Base-by-base conservation (phyloP, 2,329 filamentous ascomycete genomes). In the Aspergillus sp. region DNA sequence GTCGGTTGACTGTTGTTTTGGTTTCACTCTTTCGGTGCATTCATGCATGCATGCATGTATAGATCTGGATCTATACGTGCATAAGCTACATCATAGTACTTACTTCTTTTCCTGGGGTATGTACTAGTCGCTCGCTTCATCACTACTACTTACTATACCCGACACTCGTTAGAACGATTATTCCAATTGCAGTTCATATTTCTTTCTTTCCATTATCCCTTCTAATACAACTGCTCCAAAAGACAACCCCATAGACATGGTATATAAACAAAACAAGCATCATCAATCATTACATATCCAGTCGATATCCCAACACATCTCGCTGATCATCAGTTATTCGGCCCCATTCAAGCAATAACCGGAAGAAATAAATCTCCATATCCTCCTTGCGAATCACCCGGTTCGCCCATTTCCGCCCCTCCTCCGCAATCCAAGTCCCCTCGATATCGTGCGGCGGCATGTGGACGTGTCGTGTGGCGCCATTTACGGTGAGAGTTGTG, bases 301-400 rank as follows among this genome's bases (percentile, higher is more conserved):
- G 52, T 56, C 62, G 70, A 66, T 76, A 81, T 8, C 78, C 80
- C 49, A 85, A 69, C 50, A 76, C 70, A 67, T 84, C 82, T 66
- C 83, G 77, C 57, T 69, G 70, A 68, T 92, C 88, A 74, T 90
- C 84, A 21, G 88, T 83, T 48, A 92, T 70, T 62, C 90, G 78
- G 2, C 83, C 90, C 88, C 90, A 95, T 78, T 95, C 91, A 19
- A 95, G 76, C 67, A 95, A 75, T 61, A 95, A 72, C 50, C 91
- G 80, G 70, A 93, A 95, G 68, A 94, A 81, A 70, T 95, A 95
- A 8, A 92, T 83, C 73, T 92, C 89, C 85, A 90, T 90, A 69
- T 95, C 91, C 72, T 89, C 88, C 68, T 84, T 85, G 61, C 88
- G 79, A 17, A 92, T 67, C 11, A 85, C 88, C 70, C 81, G 80